Conservation (phyloP, 805 yeast species). For the Sugiyamaella mastotermitis region DNA sequence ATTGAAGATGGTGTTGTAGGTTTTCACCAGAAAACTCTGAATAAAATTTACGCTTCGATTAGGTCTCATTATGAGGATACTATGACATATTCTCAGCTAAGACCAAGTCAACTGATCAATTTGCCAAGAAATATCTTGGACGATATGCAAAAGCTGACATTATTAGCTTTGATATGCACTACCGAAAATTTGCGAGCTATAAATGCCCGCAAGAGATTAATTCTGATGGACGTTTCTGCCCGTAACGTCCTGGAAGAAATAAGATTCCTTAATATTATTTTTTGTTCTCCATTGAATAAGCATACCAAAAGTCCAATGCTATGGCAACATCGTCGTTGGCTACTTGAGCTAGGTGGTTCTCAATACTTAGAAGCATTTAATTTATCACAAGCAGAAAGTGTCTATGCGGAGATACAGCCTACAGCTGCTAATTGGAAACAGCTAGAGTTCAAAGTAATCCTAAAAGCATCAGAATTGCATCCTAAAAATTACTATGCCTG, state of each 20-base stretch:
- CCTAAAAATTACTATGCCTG: conserved; percentile 46
- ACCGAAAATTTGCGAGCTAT: conserved; percentile 27
- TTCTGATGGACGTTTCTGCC: conserved; percentile 7
- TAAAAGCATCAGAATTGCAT: conserved; percentile 35
- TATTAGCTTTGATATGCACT: conserved; percentile 26
- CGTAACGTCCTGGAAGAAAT: conserved; percentile 19
- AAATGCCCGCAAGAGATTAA: conserved; percentile 24
- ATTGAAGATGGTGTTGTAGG: conserved; percentile 24
- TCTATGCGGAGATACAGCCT: neutral
- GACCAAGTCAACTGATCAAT: too few species aligned
- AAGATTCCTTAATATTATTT: conserved; percentile 22
- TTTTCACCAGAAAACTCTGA: conserved; percentile 15
- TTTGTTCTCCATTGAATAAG: conserved; percentile 30
- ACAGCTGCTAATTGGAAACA: conserved; percentile 6
- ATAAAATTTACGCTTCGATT: conserved; percentile 13
- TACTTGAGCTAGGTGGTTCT: conserved; percentile 13
- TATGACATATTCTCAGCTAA: neutral
- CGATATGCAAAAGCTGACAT: conserved; percentile 8
- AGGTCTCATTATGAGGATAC: conserved; percentile 6
- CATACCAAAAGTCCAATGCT: conserved; percentile 35
- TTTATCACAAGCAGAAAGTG: neutral
- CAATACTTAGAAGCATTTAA: neutral
- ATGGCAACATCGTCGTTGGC: conserved; percentile 34
- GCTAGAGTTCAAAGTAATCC: conserved; percentile 27
- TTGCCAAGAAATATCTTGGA: too few species aligned